Evolutionary conservation across 257 asterid genomes (phyloP).

Genomic region (Anisodus acutangulus): DNA sequence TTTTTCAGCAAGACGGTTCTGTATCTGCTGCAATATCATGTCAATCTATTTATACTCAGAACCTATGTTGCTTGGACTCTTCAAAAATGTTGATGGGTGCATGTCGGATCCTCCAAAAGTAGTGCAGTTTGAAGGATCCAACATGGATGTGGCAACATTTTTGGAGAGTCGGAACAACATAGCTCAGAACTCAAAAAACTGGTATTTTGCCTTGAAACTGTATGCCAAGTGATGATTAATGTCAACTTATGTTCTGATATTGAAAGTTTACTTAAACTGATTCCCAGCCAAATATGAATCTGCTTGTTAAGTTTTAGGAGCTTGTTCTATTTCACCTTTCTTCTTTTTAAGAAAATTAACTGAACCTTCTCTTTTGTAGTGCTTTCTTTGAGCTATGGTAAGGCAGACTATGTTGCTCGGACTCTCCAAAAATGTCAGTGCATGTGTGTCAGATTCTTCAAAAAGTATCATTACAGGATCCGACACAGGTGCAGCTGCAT

Average conservation of each 20-base stretch:
- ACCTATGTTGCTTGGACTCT: too few species aligned
- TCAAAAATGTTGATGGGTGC: too few species aligned
- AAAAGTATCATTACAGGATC: background rate
- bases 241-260: background rate
- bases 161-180: too few species aligned
- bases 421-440: background rate
- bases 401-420: background rate
- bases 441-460: background rate
- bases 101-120: too few species aligned
- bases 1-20: background rate
- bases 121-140: too few species aligned
- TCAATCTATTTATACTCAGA: too few species aligned
- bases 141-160: too few species aligned
- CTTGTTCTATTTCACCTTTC: slow-evolving; percentile 13
- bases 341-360: background rate
- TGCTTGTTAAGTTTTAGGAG: background rate
- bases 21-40: too few species aligned
- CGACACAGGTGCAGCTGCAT: background rate
- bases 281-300: background rate
- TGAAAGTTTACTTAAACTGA: slow-evolving; percentile 1
- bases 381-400: background rate
- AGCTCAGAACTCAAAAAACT: background rate
- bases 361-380: background rate
- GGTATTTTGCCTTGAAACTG: background rate
- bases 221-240: slow-evolving; percentile 12